Evolutionary conservation across 2,329 filamentous ascomycete genomes (phyloP), one percentile per base, ranked within the genome.

Genomic region (Pseudocercospora musae): DNA sequence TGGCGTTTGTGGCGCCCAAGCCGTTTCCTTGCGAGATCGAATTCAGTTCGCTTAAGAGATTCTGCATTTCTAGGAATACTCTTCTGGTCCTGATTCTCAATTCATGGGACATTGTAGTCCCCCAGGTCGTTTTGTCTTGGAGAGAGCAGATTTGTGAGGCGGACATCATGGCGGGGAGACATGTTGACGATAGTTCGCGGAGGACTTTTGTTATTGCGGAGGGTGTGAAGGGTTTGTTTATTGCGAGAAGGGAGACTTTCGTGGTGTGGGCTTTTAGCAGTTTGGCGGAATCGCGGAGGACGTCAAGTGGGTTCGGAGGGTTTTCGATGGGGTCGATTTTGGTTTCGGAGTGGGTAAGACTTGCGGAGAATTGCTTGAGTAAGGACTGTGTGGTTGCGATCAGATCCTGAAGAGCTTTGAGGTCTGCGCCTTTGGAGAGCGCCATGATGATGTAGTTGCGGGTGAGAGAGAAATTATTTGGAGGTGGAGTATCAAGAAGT

Each of bases 171-270:
- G 86, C 90, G 0, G 91, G 89, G 0, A 96, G 81, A n/a, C 90
- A 86, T 0, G 87, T 87, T 11, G 85, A 82, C 21, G 88, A 83
- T n/a, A 96, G 82, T 62, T 92, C 87, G 33, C 85, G 82, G 4
- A 97, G 79, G 13, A 96, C 86, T 23, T 84, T 87, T 9, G 78
- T 79, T 33, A 96, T 82, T 4, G 91, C 93, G 0, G 88, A 87
- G 0, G 91, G 87, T 0, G 92, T 95, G 69, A 96, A 96, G 0
- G 94, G 93, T 18, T 91, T 85, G 71, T 91, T 96, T 71, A 96
- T 89, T 1, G 95, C 85, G 11, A 98, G 84, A 0, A 97, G 87
- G 0, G 91, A 94, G 25, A 97, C 82, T 66, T 96, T 96, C 5
- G 92, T 96, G 1, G 88, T 85, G 73, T 97, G 92, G 0, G 92